Base-by-base conservation (phyloP, 2,329 filamentous ascomycete species). In the Xylaria multiplex region DNA sequence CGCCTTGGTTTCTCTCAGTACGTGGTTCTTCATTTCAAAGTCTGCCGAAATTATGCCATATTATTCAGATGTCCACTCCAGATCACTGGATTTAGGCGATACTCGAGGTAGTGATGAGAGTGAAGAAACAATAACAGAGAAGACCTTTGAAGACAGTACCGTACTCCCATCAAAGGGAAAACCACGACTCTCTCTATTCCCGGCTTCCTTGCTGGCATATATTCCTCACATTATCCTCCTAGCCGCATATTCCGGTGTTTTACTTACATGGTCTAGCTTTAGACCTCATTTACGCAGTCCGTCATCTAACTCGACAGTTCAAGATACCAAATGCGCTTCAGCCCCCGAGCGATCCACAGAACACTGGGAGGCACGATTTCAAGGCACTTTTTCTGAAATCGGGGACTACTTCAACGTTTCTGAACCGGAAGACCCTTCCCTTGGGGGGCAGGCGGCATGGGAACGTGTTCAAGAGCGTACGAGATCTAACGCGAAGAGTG, bases 391-490 rank as follows among this genome's bases (percentile, higher is more conserved):
- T 19, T 54, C 50, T n/a, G 50, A 42, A 16, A 54, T 54, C 22
- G 50, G 50, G 2, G 50, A 54, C 40, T 54, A 54, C 32, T 54
- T 54, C 50, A 54, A 54, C 9, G 50, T 54, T 27, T 54, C 50
- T 14, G 32, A 37, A 6, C 13, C 50, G 24, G 19, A 32, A 8
- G 50, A 54, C 3, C 50, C 50, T 4, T 54, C 50, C 9, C 50
- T 8, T 11, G 50, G 50, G 8, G 32, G 6, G 3, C 30, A 54
- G 35, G 50, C 32, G 14, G 50, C 50, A 19, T 54, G 50, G 50
- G n/a, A 54, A 22, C 50, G n/a, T 19, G 50, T 54, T 13, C 50
- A 54, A 24, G 16, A 54, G n/a, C 32, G 50, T 54, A 54, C 13
- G 50, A 16, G 6, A 37, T 22, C 32, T n/a, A n/a, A 40, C 16